Evolutionary conservation across 2,329 filamentous ascomycete genomes (phyloP).

Genomic region (Sphaerulina populicola): DNA sequence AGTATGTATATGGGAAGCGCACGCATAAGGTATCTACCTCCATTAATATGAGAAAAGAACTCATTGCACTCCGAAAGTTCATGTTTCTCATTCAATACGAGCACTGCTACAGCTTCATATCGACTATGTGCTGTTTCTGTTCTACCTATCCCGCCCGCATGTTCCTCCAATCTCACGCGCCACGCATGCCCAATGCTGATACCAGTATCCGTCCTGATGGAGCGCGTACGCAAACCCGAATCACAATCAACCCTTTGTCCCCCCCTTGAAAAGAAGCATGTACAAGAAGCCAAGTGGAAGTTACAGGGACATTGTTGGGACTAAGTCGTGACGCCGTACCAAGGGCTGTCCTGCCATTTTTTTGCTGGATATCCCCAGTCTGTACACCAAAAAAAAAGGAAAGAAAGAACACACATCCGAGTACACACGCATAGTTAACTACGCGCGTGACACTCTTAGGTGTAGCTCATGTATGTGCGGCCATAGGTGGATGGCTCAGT

Average conservation of each 20-base stretch:
- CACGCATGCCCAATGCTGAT: not conserved
- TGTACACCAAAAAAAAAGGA: too few relatives aligned
- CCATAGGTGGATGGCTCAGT: conserved; percentile 27
- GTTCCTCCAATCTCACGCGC: not conserved
- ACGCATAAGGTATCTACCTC: too few relatives aligned
- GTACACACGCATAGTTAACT: not conserved
- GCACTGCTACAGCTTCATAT: not conserved
- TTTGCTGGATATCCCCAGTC: not conserved
- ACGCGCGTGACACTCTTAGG: conserved; percentile 1
- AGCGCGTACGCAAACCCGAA: conserved; percentile 4
- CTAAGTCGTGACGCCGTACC: conserved; percentile 3
- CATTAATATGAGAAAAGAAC: not conserved
- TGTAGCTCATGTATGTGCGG: conserved; percentile 26
- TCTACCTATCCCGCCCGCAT: not conserved
- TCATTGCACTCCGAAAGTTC: not conserved
- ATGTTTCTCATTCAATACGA: not conserved
- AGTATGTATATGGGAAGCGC: too few relatives aligned
- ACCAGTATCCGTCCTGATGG: conserved; percentile 4
- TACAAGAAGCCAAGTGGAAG: conserved; percentile 8
- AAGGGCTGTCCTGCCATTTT: not conserved
- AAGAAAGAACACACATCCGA: not conserved
- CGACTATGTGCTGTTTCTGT: not conserved
- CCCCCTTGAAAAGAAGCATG: conserved; percentile 5
- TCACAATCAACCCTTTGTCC: not conserved
- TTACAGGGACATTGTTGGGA: conserved; percentile 4